These are phyloP conservation scores for Penicillium dipodomyicola DNA, from an alignment of 495 filamentous ascomycete genomes.

Conservation along the genomic window DNA sequence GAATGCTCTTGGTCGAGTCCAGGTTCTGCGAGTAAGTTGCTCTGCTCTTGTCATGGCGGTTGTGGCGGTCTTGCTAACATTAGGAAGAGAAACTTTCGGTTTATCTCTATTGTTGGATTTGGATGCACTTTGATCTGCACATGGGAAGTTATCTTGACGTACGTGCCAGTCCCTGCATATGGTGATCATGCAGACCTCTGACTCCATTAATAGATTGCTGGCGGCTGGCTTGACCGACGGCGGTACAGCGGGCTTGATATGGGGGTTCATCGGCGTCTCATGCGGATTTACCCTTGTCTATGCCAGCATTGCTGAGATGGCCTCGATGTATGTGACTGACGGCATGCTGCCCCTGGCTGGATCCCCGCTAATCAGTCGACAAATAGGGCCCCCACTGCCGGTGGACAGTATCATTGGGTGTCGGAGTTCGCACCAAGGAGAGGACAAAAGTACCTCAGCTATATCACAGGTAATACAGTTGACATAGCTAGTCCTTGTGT, in stretches of 20 bases:
- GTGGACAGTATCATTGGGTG: constrained; percentile 59
- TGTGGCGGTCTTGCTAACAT: constrained; percentile 9
- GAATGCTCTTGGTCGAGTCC: constrained; percentile 42
- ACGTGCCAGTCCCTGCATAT: constrained; percentile 12
- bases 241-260: constrained; percentile 57
- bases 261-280: constrained; percentile 51
- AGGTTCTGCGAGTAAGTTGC: constrained; percentile 43
- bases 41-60: not conserved
- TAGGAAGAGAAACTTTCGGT: constrained; percentile 49
- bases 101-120: constrained; percentile 50
- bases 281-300: constrained; percentile 50
- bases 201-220: constrained; percentile 31
- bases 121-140: constrained; percentile 45
- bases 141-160: constrained; percentile 50
- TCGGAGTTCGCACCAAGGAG: constrained; percentile 54
- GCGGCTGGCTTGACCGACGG: constrained; percentile 51
- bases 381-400: constrained; percentile 46
- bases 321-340: constrained; percentile 47
- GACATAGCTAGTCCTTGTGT: not conserved
- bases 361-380: not conserved
- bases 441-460: constrained; percentile 58
- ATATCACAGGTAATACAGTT: constrained; percentile 48
- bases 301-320: constrained; percentile 55
- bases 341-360: not conserved
- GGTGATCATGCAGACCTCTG: constrained; percentile 1